Conservation (phyloP, 164 flowering plant genomes). For the Vitis vinifera region DNA sequence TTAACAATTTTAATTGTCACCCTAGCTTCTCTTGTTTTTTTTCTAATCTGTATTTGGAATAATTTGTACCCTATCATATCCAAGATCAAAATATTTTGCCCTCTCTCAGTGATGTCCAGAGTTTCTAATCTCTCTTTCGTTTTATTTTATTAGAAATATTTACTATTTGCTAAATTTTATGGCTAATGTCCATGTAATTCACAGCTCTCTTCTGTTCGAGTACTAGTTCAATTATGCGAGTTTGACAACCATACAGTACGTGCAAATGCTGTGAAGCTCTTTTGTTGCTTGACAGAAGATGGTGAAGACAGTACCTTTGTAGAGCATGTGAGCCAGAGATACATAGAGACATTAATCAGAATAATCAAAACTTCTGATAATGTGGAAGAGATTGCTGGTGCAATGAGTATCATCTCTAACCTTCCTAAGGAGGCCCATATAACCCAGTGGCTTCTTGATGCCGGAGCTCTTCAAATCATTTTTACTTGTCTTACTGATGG, state of each 20-base stretch:
- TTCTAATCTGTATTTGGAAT: neutral
- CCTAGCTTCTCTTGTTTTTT: neutral
- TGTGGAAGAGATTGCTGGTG: conserved; percentile 44
- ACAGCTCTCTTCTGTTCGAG: conserved; percentile 45
- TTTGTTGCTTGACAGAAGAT: conserved; percentile 49
- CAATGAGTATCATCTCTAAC: conserved; percentile 49
- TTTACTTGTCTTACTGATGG: conserved; percentile 23
- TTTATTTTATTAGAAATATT: neutral
- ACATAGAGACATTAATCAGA: conserved; percentile 36
- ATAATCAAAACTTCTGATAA: conserved; percentile 36
- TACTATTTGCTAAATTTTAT: neutral
- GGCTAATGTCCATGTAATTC: neutral
- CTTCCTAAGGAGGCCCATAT: conserved; percentile 34
- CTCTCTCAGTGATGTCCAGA: neutral
- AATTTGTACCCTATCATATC: neutral
- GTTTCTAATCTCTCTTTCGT: neutral
- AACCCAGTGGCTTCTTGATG: conserved; percentile 46
- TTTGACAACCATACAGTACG: conserved; percentile 28
- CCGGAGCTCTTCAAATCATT: conserved; percentile 37
- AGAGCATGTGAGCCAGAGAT: conserved; percentile 37
- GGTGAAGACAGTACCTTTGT: conserved; percentile 26
- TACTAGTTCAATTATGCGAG: conserved; percentile 46
- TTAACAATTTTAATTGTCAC: neutral
- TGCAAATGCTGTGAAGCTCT: conserved; percentile 44
- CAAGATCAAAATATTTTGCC: neutral